Evolutionary conservation across 768 basidiomycete species (phyloP), one percentile per base, ranked within the genome.

Genomic region (Pleurotus pulmonarius): DNA sequence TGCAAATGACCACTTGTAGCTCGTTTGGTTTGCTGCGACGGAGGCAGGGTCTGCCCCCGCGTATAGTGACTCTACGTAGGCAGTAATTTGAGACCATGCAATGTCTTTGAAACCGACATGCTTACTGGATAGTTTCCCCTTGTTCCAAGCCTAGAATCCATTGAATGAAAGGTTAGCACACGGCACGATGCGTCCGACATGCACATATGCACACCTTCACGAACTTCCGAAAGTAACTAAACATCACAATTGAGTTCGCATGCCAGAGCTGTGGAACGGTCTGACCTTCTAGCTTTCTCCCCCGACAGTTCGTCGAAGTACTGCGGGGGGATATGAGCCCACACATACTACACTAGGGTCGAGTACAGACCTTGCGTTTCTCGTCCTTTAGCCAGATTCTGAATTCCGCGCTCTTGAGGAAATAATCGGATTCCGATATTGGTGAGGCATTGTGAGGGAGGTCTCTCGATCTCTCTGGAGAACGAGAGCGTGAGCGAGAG

Each of bases 191-290:
- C 40, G 40, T 29, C 49, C 18, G 16, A 13, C 13, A 7, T 16
- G 39, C 11, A 53, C 16, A 25, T 0, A 20, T 41, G 15, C 72
- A 61, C 65, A 87, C 87, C 79, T 89, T 90, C 40, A 94, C 86
- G 64, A 98, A 97, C 72, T 94, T 96, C 64, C 88, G 86, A 67
- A 98, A 98, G 67, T 95, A 94, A 64, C 90, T 92, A 49, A 57
- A 22, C 55, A 40, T 38, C 29, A 43, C 49, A 64, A 67, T 75
- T 58, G 73, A 70, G 62, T 62, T 63, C 60, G 58, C 63, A 58
- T 49, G 59, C 52, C 58, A 49, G 39, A 60, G 58, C 53, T 57
- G 54, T 43, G 24, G 18, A 52, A 57, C 44, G 45, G 16, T 62
- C 82, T 67, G 66, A 88, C 83, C 83, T 88, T 62, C 90, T 81